These are phyloP conservation scores for Eucalyptus cloeziana DNA, from an alignment of 345 rosid genomes.

Conservation along the genomic window DNA sequence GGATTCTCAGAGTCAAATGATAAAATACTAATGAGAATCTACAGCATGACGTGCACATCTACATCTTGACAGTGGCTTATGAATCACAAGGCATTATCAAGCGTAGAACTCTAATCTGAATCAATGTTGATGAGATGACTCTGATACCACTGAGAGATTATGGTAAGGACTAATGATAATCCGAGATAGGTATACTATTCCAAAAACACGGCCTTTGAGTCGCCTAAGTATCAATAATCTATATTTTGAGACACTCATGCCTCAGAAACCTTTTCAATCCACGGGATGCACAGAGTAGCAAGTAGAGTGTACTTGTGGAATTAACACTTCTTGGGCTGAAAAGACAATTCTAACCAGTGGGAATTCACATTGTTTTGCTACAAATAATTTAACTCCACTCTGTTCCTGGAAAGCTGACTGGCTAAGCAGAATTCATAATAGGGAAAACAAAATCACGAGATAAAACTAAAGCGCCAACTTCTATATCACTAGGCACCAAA, in stretches of 20 bases:
- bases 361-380: neutral
- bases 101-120: neutral
- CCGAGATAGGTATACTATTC: neutral
- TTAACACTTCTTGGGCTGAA: neutral
- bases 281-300: neutral
- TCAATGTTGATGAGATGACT: neutral
- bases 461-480: neutral
- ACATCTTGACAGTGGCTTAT: neutral
- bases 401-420: neutral
- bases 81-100: neutral
- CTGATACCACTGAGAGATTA: neutral
- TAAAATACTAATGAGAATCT: neutral
- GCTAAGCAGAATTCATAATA: neutral
- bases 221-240: neutral
- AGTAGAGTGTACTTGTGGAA: neutral
- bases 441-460: neutral
- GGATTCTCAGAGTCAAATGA: neutral
- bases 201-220: neutral
- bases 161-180: neutral
- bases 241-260: neutral
- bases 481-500: neutral
- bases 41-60: neutral
- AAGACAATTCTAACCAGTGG: neutral
- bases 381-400: neutral
- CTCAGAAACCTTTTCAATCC: neutral